Evolutionary conservation across 768 basidiomycete species (phyloP).

Genomic region (Gyrodon lividus): DNA sequence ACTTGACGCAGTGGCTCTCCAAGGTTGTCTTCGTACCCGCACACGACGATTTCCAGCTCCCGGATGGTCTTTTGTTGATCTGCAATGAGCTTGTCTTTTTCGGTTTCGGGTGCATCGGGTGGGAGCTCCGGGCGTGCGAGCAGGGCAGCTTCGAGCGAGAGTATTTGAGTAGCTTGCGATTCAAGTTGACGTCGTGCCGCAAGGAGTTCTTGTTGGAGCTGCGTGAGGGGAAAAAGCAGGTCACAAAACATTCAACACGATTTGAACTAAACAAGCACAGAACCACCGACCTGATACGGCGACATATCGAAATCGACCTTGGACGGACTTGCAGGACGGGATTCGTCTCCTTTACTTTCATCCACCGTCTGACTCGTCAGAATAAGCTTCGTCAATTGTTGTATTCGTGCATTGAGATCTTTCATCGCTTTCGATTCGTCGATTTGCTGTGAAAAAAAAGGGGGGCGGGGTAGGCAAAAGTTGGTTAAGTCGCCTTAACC

Average conservation of each 20-base stretch:
- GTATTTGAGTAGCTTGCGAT: slow-evolving; percentile 78
- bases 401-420: slow-evolving; percentile 76
- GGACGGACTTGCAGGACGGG: slow-evolving; percentile 76
- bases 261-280: not conserved
- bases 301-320: slow-evolving; percentile 92
- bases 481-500: not conserved
- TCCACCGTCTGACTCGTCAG: slow-evolving; percentile 83
- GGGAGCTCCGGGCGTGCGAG: slow-evolving; percentile 67
- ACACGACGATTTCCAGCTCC: slow-evolving; percentile 72
- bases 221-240: not conserved
- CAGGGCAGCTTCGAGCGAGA: slow-evolving; percentile 78
- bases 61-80: slow-evolving; percentile 75
- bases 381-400: slow-evolving; percentile 81
- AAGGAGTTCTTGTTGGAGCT: slow-evolving; percentile 89
- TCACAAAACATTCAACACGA: not conserved
- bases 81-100: slow-evolving; percentile 72
- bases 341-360: slow-evolving; percentile 64
- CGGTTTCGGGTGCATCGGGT: slow-evolving; percentile 60
- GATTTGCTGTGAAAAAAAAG: slow-evolving; percentile 57
- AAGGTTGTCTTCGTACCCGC: slow-evolving; percentile 71
- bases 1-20: slow-evolving; percentile 66
- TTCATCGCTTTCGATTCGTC: slow-evolving; percentile 85
- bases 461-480: not conserved
- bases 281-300: slow-evolving; percentile 64
- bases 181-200: slow-evolving; percentile 75